phyloP scores from a whole-genome alignment of 129 eudicot species.

The Smallanthus sonchifolius region DNA sequence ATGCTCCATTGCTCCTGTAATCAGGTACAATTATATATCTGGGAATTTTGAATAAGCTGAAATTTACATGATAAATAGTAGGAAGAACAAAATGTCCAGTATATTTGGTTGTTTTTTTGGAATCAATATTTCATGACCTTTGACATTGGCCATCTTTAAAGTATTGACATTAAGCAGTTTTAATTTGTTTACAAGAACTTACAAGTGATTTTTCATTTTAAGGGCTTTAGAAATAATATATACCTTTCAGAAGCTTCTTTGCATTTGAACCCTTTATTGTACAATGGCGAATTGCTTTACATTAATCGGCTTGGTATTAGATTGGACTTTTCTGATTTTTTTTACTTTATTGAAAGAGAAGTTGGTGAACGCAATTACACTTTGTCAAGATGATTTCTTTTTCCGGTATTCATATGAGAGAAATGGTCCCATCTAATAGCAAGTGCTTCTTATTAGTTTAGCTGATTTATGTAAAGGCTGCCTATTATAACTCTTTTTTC shows the following conservation, averaged over 20 bases:
- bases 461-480: not conserved
- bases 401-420: not conserved
- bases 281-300: not conserved
- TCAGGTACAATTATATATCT: not conserved
- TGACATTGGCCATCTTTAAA: not conserved
- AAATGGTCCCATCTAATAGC: not conserved
- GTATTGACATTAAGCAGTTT: not conserved
- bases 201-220: not conserved
- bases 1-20: constrained; percentile 10
- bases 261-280: not conserved
- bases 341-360: not conserved
- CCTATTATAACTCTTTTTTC: not conserved
- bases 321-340: not conserved
- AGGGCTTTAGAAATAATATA: not conserved
- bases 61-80: not conserved
- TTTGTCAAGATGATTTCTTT: not conserved
- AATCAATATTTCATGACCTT: not conserved
- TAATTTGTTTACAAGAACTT: not conserved
- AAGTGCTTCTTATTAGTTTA: not conserved
- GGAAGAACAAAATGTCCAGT: not conserved
- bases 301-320: not conserved
- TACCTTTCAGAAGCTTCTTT: not conserved
- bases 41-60: not conserved
- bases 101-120: not conserved
- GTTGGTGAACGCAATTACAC: no score